phyloP scores from a whole-genome alignment of 305 asterid species.

The Stenogyne calaminthoides region DNA sequence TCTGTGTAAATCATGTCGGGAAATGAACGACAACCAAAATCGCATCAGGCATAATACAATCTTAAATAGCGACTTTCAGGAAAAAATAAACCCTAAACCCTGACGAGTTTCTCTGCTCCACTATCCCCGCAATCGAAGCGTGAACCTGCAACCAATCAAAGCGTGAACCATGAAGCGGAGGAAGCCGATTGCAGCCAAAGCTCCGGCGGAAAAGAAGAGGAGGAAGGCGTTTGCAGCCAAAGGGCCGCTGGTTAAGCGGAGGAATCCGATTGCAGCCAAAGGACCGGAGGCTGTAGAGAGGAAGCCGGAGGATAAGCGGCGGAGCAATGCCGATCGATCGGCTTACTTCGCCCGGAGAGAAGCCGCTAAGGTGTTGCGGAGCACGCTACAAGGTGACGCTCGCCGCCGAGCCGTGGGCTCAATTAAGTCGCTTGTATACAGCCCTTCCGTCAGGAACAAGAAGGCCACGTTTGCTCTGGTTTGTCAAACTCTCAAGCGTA shows the following conservation, averaged over 20 bases:
- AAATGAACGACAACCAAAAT: not conserved
- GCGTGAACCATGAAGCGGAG: slow-evolving; percentile 13
- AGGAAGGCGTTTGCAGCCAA: slow-evolving; percentile 9
- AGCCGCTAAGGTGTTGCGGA: slow-evolving; percentile 90
- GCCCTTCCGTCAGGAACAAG: slow-evolving; percentile 84
- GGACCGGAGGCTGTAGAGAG: slow-evolving; percentile 28
- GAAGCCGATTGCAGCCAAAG: not conserved
- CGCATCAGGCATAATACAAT: not conserved
- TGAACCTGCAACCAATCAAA: slow-evolving; percentile 19
- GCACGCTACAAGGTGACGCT: slow-evolving; percentile 80
- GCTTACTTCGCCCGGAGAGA: slow-evolving; percentile 92
- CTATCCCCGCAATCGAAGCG: not conserved
- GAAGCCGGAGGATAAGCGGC: slow-evolving; percentile 47
- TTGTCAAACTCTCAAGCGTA: slow-evolving; percentile 92
- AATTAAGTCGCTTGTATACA: slow-evolving; percentile 80
- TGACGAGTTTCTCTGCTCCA: not conserved
- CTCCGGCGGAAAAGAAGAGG: not conserved
- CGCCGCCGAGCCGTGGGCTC: slow-evolving; percentile 85
- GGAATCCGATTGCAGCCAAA: slow-evolving; percentile 37
- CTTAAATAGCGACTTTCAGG: slow-evolving; percentile 11
- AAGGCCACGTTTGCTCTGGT: slow-evolving; percentile 84
- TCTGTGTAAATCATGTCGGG: too few relatives aligned
- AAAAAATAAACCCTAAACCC: slow-evolving; percentile 37
- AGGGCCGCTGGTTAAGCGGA: slow-evolving; percentile 35
- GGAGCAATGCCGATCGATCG: slow-evolving; percentile 66